A percentile compares a stretch with the other conserved stretches of the same genome.
Evolutionary conservation across 352 stramenopile species (phyloP).

Genomic region (Pythium rishiriense): DNA sequence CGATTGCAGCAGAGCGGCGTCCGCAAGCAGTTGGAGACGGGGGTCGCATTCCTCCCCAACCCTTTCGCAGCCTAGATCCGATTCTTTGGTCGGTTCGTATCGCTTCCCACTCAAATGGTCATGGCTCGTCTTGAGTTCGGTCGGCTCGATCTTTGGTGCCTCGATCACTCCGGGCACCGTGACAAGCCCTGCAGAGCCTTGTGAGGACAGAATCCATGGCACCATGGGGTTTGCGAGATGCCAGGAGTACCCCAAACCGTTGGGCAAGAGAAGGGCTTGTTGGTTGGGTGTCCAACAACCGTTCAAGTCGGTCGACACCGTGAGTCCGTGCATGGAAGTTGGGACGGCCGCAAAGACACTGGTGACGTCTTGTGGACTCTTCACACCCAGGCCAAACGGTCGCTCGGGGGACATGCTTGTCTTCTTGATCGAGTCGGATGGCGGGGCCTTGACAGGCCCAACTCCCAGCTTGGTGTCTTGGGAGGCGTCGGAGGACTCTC

Average conservation of each 20-base stretch:
- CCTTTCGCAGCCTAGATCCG: conserved; percentile 13
- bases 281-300: conserved; percentile 27
- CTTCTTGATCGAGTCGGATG: not conserved
- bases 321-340: conserved; percentile 3
- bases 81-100: not conserved
- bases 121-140: conserved; percentile 38
- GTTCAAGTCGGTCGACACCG: conserved; percentile 10
- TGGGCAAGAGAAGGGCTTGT: conserved; percentile 6
- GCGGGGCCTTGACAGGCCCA: not conserved
- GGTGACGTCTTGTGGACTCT: conserved; percentile 7
- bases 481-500: conserved; percentile 8
- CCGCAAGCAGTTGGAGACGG: conserved; percentile 67
- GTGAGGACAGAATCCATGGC: conserved; percentile 17
- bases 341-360: conserved; percentile 1
- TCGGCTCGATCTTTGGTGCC: conserved; percentile 51
- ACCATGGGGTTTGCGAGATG: conserved; percentile 11
- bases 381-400: conserved; percentile 6
- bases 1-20: conserved; percentile 69
- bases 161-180: not conserved
- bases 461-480: not conserved
- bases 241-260: conserved; percentile 16
- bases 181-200: not conserved
- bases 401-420: not conserved
- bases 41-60: conserved; percentile 34
- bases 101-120: conserved; percentile 42